Evolutionary conservation across 139 green algal genomes (phyloP), one percentile per base, ranked within the genome.

Genomic region (Auxenochlorella pyrenoidosa): DNA sequence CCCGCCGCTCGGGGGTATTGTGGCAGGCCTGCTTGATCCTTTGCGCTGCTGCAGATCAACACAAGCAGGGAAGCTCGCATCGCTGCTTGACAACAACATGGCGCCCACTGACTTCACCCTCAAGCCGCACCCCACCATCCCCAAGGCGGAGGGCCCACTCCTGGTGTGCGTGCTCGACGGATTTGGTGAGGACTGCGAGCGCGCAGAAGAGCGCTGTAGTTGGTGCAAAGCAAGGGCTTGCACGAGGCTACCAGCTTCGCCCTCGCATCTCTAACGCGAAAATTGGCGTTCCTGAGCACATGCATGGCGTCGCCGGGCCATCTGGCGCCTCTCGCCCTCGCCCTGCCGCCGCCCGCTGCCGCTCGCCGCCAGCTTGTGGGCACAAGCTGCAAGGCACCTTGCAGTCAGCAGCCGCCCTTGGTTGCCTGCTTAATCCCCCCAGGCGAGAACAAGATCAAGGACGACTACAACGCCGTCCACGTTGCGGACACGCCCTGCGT

Each of bases 381-480:
- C 75, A 19, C 28, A 22, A 16, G 26, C 77, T 19, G 13, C 22
- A 6, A 54, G 47, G 8, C 47, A 10, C 47, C 47, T 10, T 54
- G 47, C 10, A 18, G n/a, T n/a, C n/a, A n/a, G 47, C 8, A 54
- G 47, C 47, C 47, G 10, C 8, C 6, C 47, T 18, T 54, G 47
- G 47, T 10, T 54, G 47, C 47, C 47, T 54, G 47, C 47, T 54
- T 54, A 10, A 10, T 54, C 36, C 26, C 8, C 4, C 5, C 83
- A 88, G 84, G 84, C 66, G 82, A 86, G 66, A 86, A 86, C 82
- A 34, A 36, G 13, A 68, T 79, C n/a, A 51, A 86, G 82, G 82
- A 97, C 78, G 83, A 96, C 83, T 98, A 88, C 84, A 98, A 98
- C 76, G 96, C 95, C 16, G 90, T 98, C 5, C 90, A 95, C 89